Base-by-base conservation (phyloP, 2,329 filamentous ascomycete species). In the Colletotrichum sidae region DNA sequence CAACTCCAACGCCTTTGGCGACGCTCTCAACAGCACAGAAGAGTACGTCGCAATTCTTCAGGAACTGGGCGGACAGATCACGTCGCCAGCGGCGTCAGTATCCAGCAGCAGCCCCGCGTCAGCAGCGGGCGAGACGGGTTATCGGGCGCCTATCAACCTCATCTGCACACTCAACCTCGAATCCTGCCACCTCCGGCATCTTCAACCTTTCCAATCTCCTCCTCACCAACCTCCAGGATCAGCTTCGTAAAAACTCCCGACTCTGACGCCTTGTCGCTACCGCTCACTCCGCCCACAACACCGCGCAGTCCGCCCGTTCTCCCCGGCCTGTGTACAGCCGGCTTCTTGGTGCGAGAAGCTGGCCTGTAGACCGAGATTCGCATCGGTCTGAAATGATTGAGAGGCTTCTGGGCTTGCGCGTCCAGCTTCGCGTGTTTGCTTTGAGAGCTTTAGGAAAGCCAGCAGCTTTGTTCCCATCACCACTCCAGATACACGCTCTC, bases 341-440 rank as follows among this genome's bases (percentile, higher is more conserved):
- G 41, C 1, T 55, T 55, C 2, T 33, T 46, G 6, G 53, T 55
- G 8, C 41, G 34, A 13, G 33, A 55, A 17, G 53, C 25, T 13
- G 13, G 13, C 6, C 13, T 55, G 3, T 33, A 55, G 53, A 34
- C 41, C 8, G 46, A 46, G 6, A 38, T 55, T 10, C 33, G 2
- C 53, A 55, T 17, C 53, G 46, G 53, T 55, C 46, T 34, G 53
- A 55, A 25, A 46, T 17, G n/a, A 55, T 46, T 37, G 53, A 55
- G 53, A 55, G 25, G 41, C 13, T 17, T n/a, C 39, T 46, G 10
- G 34, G 41, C 13, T 45, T 55, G 15, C 41, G 41, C 3, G 39
- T 34, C 53, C 25, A 46, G 10, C n/a, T 55, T 13, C 42, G 25
- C 25, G 25, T 25, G 25, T 25, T 25, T 25, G 25, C 25, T 25